Percentiles rank a stretch among this genome's conserved stretches.
Conservation (phyloP, 2,329 filamentous ascomycete genomes). For the Phoma sp. region DNA sequence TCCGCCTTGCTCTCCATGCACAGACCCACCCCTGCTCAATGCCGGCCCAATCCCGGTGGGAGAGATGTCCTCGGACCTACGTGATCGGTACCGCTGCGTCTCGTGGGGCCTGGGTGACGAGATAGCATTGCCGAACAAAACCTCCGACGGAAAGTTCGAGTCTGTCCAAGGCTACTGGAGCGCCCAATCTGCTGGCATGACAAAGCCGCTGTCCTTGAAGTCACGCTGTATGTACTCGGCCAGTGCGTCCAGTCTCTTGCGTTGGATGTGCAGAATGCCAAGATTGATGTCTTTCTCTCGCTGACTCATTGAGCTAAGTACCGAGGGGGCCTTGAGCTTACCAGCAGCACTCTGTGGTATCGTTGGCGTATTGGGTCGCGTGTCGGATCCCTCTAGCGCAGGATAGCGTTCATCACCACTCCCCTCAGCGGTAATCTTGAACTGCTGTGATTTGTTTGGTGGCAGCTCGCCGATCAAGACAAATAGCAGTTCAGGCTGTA, state of each 20-base stretch:
- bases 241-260: slow-evolving; percentile 56
- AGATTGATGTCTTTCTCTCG: slow-evolving; percentile 45
- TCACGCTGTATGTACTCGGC: slow-evolving; percentile 52
- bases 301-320: slow-evolving; percentile 47
- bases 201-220: slow-evolving; percentile 54
- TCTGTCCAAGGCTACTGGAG: slow-evolving; percentile 34
- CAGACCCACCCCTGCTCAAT: neutral
- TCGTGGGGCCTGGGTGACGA: neutral
- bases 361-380: slow-evolving; percentile 6
- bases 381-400: slow-evolving; percentile 14
- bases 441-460: slow-evolving; percentile 46
- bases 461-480: slow-evolving; percentile 57
- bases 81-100: neutral
- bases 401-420: slow-evolving; percentile 51
- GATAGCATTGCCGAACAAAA: neutral
- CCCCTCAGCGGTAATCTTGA: slow-evolving; percentile 54
- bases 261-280: slow-evolving; percentile 56
- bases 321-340: slow-evolving; percentile 37
- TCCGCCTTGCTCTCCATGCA: neutral
- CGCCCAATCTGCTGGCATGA: slow-evolving; percentile 54
- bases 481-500: slow-evolving; percentile 56
- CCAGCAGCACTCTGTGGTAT: slow-evolving; percentile 10
- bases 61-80: slow-evolving; percentile 4
- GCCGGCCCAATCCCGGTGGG: neutral
- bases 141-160: neutral